Evolutionary conservation across 176 grass and related monocot species (phyloP).

Genomic region (Lolium perenne): DNA sequence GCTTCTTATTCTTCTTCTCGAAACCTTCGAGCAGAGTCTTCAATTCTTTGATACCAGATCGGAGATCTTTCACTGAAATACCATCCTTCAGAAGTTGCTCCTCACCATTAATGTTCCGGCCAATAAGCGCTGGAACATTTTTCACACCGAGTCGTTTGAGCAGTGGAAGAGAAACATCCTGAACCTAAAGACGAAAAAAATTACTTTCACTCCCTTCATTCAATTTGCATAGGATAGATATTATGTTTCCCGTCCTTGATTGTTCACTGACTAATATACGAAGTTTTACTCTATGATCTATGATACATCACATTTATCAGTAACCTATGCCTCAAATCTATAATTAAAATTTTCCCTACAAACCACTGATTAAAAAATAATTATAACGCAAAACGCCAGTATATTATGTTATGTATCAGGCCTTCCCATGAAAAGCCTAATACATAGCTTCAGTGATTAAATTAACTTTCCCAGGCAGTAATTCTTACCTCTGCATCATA

Average conservation of each 20-base stretch:
- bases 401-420: background rate
- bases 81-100: conserved; percentile 73
- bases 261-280: background rate
- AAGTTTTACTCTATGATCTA: background rate
- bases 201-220: background rate
- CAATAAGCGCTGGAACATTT: conserved; percentile 68
- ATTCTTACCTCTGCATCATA: conserved; percentile 77
- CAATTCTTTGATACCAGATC: conserved; percentile 76
- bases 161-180: conserved; percentile 68
- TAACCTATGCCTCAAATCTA: background rate
- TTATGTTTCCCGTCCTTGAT: background rate
- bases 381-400: background rate
- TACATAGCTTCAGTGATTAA: background rate
- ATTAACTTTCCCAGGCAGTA: background rate
- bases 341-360: background rate
- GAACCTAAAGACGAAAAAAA: conserved; percentile 49
- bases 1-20: conserved; percentile 83
- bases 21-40: conserved; percentile 72
- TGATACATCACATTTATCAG: conserved; percentile 4
- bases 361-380: background rate
- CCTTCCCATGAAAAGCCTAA: background rate
- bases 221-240: conserved; percentile 9
- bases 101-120: conserved; percentile 59
- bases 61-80: conserved; percentile 81
- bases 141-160: conserved; percentile 74